These are phyloP conservation scores for Serendipita sp. DNA, from an alignment of 768 basidiomycete genomes.

Conservation along the genomic window DNA sequence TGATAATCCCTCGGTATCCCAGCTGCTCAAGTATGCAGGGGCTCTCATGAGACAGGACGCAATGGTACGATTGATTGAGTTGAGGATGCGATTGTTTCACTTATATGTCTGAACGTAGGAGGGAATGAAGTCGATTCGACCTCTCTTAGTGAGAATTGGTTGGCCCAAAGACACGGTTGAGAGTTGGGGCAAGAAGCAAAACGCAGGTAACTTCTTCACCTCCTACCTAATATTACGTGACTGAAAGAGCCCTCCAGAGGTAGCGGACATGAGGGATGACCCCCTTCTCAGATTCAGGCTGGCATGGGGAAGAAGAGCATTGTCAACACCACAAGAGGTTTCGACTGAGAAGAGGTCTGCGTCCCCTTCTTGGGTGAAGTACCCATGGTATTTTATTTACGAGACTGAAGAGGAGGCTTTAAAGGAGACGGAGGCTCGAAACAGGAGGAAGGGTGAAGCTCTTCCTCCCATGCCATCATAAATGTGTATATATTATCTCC, in stretches of 20 bases:
- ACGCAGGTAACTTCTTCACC: neutral
- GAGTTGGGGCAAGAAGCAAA: neutral
- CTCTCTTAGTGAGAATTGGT: neutral
- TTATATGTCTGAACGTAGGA: neutral
- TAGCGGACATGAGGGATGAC: neutral
- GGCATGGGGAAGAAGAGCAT: neutral
- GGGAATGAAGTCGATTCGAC: neutral
- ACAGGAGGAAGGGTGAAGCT: neutral
- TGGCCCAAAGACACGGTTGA: slow-evolving; percentile 4
- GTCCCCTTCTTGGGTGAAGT: neutral
- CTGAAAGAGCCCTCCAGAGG: neutral
- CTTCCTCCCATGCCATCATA: neutral
- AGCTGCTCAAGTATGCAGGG: neutral
- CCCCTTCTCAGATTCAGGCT: neutral
- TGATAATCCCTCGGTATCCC: neutral
- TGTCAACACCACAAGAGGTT: neutral
- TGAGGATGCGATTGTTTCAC: neutral
- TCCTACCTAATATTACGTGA: no score
- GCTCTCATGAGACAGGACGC: neutral
- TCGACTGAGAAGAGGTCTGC: neutral
- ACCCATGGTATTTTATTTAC: neutral
- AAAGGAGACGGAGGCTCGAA: neutral
- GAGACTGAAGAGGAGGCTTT: neutral
- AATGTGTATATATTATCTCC: neutral
- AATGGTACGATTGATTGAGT: neutral